Evolutionary conservation across 805 yeast species (phyloP), one percentile per base, ranked within the genome.

Genomic region (Metschnikowia cubensis): DNA sequence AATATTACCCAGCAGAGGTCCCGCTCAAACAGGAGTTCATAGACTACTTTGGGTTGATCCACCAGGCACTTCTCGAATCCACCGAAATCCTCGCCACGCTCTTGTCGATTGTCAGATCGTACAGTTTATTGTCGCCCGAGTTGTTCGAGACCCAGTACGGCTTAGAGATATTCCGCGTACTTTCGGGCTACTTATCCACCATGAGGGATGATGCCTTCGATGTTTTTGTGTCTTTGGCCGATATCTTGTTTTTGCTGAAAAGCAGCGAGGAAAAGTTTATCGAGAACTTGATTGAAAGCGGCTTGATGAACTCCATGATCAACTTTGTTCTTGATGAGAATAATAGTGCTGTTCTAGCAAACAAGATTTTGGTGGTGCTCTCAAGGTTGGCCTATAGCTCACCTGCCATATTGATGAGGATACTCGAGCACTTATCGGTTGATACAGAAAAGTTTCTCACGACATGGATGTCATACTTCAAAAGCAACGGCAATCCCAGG

Each of bases 21-120:
- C 56, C 42, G 3, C 69, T 75, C 4, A 67, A 67, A 31, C 63
- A 67, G 13, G 72, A 70, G 35, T 64, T 87, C 25, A 49, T 74
- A 3, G 69, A 70, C 15, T 58, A 78, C 15, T 75, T 85, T 54
- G 80, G 79, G 7, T 67, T 80, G 54, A 65, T 85, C 31, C 71
- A 82, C 8, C 71, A 76, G 49, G 88, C 86, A 0, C 71, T 92
- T 37, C 68, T 81, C 53, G 79, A 81, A 47, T 82, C 87, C 50
- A 89, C 97, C 0, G 96, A 87, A 63, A 80, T 87, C 11, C 66
- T 87, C 38, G 86, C 89, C 2, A 67, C 83, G 2, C 71, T 87
- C 11, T 62, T 87, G 38, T 79, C 83, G 20, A 80, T 87, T 6
- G 63, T 81, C 11, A 75, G 89, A 65, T 80, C 88, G 51, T 87